These are phyloP conservation scores for Biancaea sappan DNA, from an alignment of 306 rosid genomes.

Conservation along the genomic window DNA sequence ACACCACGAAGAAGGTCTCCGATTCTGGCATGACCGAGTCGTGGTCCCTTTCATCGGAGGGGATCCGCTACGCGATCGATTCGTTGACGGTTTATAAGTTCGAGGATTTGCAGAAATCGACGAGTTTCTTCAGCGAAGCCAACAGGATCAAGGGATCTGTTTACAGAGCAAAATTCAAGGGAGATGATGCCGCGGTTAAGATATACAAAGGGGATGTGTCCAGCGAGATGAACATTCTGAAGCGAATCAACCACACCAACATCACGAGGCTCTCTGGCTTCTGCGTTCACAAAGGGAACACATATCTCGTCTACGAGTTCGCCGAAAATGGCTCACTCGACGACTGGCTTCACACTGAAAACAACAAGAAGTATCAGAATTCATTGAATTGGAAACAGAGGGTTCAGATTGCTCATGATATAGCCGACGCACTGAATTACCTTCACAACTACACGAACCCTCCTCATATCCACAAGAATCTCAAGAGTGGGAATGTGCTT, in stretches of 20 bases:
- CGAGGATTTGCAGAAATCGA: slow-evolving; percentile 54
- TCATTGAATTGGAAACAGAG: slow-evolving; percentile 64
- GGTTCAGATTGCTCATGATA: slow-evolving; percentile 70
- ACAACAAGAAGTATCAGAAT: slow-evolving; percentile 5
- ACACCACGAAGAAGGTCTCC: neutral
- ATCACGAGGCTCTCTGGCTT: slow-evolving; percentile 74
- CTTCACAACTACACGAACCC: slow-evolving; percentile 69
- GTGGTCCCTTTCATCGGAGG: slow-evolving; percentile 48
- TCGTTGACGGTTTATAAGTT: slow-evolving; percentile 54
- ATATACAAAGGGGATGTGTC: slow-evolving; percentile 67
- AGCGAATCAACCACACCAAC: slow-evolving; percentile 69
- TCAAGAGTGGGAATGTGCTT: slow-evolving; percentile 65
- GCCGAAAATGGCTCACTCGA: slow-evolving; percentile 60
- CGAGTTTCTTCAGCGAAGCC: slow-evolving; percentile 51
- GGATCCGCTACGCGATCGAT: slow-evolving; percentile 57
- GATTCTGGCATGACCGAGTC: slow-evolving; percentile 28
- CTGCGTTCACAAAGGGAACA: slow-evolving; percentile 63
- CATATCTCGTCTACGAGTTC: slow-evolving; percentile 74
- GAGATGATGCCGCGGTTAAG: slow-evolving; percentile 80
- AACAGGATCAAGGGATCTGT: slow-evolving; percentile 63
- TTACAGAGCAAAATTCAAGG: slow-evolving; percentile 61
- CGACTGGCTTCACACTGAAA: slow-evolving; percentile 46
- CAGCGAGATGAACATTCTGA: slow-evolving; percentile 62
- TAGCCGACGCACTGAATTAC: slow-evolving; percentile 72
- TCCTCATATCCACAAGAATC: slow-evolving; percentile 65